These are phyloP conservation scores for Dictyostelium intermedium DNA, from an alignment of 78 protist species.

Conservation along the genomic window DNA sequence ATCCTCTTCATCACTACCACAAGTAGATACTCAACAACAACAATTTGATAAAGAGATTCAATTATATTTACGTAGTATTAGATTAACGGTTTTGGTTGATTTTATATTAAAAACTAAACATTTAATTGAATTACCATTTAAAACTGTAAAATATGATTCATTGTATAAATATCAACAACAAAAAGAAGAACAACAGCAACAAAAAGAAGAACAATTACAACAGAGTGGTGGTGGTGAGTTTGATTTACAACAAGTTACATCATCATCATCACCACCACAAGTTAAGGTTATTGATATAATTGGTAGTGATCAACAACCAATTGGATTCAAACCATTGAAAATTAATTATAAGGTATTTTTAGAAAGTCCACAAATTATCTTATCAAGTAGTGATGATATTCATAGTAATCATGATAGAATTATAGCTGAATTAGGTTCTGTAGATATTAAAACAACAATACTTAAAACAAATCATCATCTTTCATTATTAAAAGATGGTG, in stretches of 20 bases:
- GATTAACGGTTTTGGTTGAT: conserved; percentile 65
- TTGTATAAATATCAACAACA: conserved; percentile 48
- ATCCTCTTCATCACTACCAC: neutral
- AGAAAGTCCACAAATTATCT: conserved; percentile 63
- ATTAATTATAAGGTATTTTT: conserved; percentile 42
- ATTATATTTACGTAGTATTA: conserved; percentile 33
- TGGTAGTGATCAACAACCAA: neutral
- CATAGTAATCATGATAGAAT: conserved; percentile 52
- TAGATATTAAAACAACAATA: conserved; percentile 32
- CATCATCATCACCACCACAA: neutral
- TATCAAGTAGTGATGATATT: conserved; percentile 51
- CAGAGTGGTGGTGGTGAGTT: neutral
- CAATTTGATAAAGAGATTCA: conserved; percentile 52
- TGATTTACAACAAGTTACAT: neutral
- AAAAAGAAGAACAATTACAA: neutral
- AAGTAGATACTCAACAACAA: neutral
- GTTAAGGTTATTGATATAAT: neutral
- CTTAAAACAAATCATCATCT: neutral
- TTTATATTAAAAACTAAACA: conserved; percentile 41
- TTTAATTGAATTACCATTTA: conserved; percentile 45
- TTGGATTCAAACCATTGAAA: conserved; percentile 21
- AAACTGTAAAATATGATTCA: conserved; percentile 71
- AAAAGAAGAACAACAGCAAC: neutral
- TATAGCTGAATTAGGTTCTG: conserved; percentile 53
- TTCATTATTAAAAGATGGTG: neutral